phyloP scores from a whole-genome alignment of 2,329 filamentous ascomycete genomes.

The Scleromitrula shiraiana region DNA sequence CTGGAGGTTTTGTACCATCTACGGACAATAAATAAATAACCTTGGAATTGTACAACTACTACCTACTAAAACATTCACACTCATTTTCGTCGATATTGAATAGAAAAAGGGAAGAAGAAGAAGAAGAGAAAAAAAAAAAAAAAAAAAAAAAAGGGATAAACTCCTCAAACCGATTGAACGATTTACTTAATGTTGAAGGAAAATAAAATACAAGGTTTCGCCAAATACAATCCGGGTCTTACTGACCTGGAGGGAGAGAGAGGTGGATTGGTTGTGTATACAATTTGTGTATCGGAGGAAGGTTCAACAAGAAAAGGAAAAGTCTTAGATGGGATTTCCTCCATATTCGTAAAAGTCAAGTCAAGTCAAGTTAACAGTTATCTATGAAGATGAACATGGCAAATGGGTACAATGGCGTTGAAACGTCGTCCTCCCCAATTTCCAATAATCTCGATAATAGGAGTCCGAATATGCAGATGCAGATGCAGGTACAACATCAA shows the following conservation, averaged over 20 bases:
- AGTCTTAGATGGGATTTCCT: slow-evolving; percentile 6
- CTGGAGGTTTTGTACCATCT: too few relatives aligned
- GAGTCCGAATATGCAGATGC: slow-evolving; percentile 10
- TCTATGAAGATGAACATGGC: slow-evolving; percentile 18
- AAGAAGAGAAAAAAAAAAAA: not conserved
- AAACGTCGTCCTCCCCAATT: slow-evolving; percentile 8
- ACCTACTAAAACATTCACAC: too few relatives aligned
- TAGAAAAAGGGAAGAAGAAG: not conserved
- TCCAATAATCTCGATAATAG: slow-evolving; percentile 5
- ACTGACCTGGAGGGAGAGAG: slow-evolving; percentile 12
- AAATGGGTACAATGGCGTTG: slow-evolving; percentile 19
- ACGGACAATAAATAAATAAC: too few relatives aligned
- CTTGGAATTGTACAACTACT: too few relatives aligned
- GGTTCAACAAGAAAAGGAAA: not conserved
- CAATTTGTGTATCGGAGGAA: not conserved
- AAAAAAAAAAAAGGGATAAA: not conserved
- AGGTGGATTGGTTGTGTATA: slow-evolving; percentile 2
- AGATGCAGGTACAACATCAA: slow-evolving; percentile 16
- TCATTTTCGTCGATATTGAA: too few relatives aligned
- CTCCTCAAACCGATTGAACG: not conserved
- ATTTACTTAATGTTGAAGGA: slow-evolving; percentile 3
- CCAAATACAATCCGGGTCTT: slow-evolving; percentile 13
- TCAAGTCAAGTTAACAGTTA: not conserved
- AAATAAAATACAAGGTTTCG: slow-evolving; percentile 11
- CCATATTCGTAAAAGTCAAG: too few relatives aligned